Base-by-base conservation (phyloP, 306 rosid species). In the Glycine latifolia region DNA sequence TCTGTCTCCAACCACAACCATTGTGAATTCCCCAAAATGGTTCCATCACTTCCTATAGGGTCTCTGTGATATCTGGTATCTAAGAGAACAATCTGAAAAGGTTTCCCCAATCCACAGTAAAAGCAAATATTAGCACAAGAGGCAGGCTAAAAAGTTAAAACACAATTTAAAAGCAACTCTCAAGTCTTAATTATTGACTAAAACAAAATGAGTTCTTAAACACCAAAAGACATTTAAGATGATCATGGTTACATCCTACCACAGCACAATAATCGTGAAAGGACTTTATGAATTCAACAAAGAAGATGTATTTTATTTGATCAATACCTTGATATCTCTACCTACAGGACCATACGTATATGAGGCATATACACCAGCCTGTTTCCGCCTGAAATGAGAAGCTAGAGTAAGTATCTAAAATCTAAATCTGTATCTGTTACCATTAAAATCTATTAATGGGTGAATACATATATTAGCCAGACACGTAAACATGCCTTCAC, bases 51-150 rank as follows among this genome's bases (percentile, higher is more conserved):
- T 82, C 77, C 89, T 79, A 93, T 17, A 67, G 93, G 86, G 78
- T 93, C 97, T 84, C 97, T 87, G 87, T 93, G 94, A 83, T 91
- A 93, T 88, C 97, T 90, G 69, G 94, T 90, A 87, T 93, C 94
- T 79, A 93, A 84, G 43, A 87, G 83, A 62, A 87, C 47, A 53
- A 87, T 53, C 90, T 87, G 82, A 85, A 62, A 12, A 33, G 75
- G 73, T 79, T 49, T 71, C 10, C 74, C 73, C 53, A 63, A 43
- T 49, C 62, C 73, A 17, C 41, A 69, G 53, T 9, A 52, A 81
- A 61, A 74, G 13, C 44, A 75, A 15, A 52, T 47, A 61, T 84
- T 62, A 78, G 82, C 26, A 69, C 76, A 68, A 73, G 66, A 83
- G 17, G 49, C 52, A 66, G 56, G 86, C 50, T 71, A 41, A 75